These are phyloP conservation scores for Discostella stelligeroides DNA, from an alignment of 108 stramenopile species.

Conservation along the genomic window DNA sequence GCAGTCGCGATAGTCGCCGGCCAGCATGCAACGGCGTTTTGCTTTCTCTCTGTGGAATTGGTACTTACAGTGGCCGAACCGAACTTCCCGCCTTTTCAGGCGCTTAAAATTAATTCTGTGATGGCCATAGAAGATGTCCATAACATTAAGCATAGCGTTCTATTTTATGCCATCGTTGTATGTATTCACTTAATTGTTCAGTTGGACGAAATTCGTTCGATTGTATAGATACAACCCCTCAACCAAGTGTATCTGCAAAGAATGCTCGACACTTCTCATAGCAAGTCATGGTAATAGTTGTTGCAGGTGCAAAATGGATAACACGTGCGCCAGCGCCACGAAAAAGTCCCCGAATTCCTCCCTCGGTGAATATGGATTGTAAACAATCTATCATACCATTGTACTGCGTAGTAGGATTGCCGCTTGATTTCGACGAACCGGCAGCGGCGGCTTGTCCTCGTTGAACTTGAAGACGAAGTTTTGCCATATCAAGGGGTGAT, in stretches of 20 bases:
- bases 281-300: constrained; percentile 92
- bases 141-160: neutral
- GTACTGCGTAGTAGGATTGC: constrained; percentile 36
- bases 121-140: too few relatives aligned
- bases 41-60: too few relatives aligned
- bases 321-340: constrained; percentile 96
- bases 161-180: neutral
- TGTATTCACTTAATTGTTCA: neutral
- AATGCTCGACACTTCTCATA: constrained; percentile 81
- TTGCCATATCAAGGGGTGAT: constrained; percentile 96
- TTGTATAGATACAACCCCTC: neutral
- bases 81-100: too few relatives aligned
- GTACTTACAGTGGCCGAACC: too few relatives aligned
- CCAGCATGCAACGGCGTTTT: too few relatives aligned
- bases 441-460: constrained; percentile 48
- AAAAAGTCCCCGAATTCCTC: constrained; percentile 86
- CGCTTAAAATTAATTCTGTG: too few relatives aligned
- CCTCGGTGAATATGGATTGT: constrained; percentile 50
- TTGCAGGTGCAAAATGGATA: constrained; percentile 90
- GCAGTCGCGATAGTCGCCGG: too few relatives aligned
- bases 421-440: neutral
- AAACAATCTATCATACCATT: constrained; percentile 77
- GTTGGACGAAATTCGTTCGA: too few relatives aligned
- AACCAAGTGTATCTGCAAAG: constrained; percentile 32
- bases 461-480: constrained; percentile 93